A percentile compares a stretch with the other conserved stretches of the same genome.
Evolutionary conservation across 371 early-diverging fungal genomes (phyloP).

Genomic region (Mortierella sp.): DNA sequence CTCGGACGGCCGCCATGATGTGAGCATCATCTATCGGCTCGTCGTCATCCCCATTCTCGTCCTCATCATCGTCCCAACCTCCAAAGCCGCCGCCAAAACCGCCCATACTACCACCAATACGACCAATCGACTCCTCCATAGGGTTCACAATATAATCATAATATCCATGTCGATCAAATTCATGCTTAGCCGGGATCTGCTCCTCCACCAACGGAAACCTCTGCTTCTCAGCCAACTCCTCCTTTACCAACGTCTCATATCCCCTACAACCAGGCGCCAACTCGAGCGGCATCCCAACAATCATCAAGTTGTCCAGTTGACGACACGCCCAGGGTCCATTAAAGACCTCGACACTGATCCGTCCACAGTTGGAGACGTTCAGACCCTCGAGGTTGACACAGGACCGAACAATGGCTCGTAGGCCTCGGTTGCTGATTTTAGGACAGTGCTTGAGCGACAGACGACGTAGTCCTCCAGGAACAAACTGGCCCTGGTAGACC

Average conservation of each 20-base stretch:
- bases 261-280: background rate
- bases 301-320: slow-evolving; percentile 4
- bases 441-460: slow-evolving; percentile 17
- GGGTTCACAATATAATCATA: slow-evolving; percentile 22
- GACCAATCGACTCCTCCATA: background rate
- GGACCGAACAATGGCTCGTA: slow-evolving; percentile 32
- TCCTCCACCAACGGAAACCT: slow-evolving; percentile 14
- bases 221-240: slow-evolving; percentile 7
- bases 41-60: background rate
- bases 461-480: slow-evolving; percentile 19
- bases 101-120: background rate
- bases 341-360: slow-evolving; percentile 18
- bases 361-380: background rate
- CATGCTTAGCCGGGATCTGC: background rate
- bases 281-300: slow-evolving; percentile 10
- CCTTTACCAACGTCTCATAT: background rate
- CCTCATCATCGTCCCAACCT: background rate
- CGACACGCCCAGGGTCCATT: slow-evolving; percentile 33
- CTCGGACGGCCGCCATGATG: background rate
- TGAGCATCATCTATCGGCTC: background rate
- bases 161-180: background rate
- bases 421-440: slow-evolving; percentile 18
- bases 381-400: slow-evolving; percentile 25
- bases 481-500: background rate
- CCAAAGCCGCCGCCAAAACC: background rate